Percentiles rank a stretch among this genome's conserved stretches.
phyloP scores from a whole-genome alignment of 2,329 filamentous ascomycete genomes.

The Whalleya microplaca region DNA sequence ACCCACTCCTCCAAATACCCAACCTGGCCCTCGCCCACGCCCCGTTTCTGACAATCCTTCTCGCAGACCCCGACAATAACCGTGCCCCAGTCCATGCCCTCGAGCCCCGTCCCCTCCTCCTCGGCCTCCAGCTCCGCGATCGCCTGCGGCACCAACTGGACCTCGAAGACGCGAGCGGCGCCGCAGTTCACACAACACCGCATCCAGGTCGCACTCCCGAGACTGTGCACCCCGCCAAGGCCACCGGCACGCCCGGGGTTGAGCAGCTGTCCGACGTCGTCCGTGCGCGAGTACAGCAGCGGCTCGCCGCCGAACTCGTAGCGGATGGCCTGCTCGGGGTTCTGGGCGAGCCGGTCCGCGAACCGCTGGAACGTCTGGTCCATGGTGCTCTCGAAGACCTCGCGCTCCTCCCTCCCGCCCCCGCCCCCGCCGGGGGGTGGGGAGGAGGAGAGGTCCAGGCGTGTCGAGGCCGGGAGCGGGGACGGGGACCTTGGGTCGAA shows the following conservation, averaged over 20 bases:
- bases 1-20: slow-evolving; percentile 94
- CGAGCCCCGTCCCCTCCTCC: slow-evolving; percentile 68
- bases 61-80: slow-evolving; percentile 85
- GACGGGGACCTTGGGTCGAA: slow-evolving; percentile 65
- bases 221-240: slow-evolving; percentile 24
- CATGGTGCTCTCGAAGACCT: slow-evolving; percentile 73
- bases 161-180: slow-evolving; percentile 77
- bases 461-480: slow-evolving; percentile 52
- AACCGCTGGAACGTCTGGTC: slow-evolving; percentile 81
- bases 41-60: slow-evolving; percentile 71
- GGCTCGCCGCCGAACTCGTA: slow-evolving; percentile 77
- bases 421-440: too few relatives aligned
- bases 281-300: slow-evolving; percentile 79
- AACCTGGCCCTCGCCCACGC: slow-evolving; percentile 62
- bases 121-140: slow-evolving; percentile 88
- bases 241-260: slow-evolving; percentile 11
- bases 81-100: slow-evolving; percentile 99
- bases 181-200: slow-evolving; percentile 81
- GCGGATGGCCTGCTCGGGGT: slow-evolving; percentile 79
- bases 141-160: slow-evolving; percentile 88
- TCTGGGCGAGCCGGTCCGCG: slow-evolving; percentile 76
- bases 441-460: slow-evolving; percentile 51
- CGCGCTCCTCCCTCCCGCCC: slow-evolving; percentile 64
- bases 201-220: slow-evolving; percentile 45
- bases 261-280: slow-evolving; percentile 72